phyloP scores from a whole-genome alignment of 805 yeast species.

The Zygosaccharomyces bisporus region DNA sequence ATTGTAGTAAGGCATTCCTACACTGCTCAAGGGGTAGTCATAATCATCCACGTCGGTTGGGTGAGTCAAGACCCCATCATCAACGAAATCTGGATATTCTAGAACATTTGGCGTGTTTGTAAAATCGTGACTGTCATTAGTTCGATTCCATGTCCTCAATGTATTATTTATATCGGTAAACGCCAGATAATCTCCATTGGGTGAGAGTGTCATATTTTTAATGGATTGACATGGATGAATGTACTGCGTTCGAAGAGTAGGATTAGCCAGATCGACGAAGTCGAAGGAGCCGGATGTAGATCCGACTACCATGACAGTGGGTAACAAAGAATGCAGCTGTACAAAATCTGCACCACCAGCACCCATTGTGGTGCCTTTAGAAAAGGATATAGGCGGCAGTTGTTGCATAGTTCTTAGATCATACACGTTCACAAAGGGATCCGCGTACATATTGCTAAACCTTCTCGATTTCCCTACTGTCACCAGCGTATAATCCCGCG shows the following conservation, averaged over 20 bases:
- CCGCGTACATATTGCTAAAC: constrained; percentile 54
- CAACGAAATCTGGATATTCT: constrained; percentile 51
- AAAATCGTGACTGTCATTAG: constrained; percentile 20
- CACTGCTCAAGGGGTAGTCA: constrained; percentile 55
- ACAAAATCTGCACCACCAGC: constrained; percentile 83
- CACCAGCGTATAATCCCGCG: constrained; percentile 60
- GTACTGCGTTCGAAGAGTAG: constrained; percentile 42
- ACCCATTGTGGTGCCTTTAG: constrained; percentile 41
- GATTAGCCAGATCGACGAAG: constrained; percentile 78
- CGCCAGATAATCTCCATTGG: constrained; percentile 72
- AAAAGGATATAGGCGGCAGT: constrained; percentile 77
- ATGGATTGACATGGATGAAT: constrained; percentile 38
- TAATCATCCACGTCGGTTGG: constrained; percentile 41
- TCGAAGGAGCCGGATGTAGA: constrained; percentile 80
- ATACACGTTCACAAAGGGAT: constrained; percentile 78
- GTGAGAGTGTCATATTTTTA: constrained; percentile 35
- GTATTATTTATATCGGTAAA: constrained; percentile 61
- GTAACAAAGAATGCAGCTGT: constrained; percentile 79
- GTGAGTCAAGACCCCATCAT: constrained; percentile 33
- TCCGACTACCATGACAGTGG: constrained; percentile 70
- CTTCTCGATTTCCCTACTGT: constrained; percentile 79
- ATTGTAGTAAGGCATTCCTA: constrained; percentile 86
- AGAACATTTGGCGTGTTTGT: constrained; percentile 41
- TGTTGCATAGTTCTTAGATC: constrained; percentile 72
- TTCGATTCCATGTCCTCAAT: constrained; percentile 38